Conservation (phyloP, 2,329 filamentous ascomycete genomes). For the Graphilbum ipis-grandicollis region DNA sequence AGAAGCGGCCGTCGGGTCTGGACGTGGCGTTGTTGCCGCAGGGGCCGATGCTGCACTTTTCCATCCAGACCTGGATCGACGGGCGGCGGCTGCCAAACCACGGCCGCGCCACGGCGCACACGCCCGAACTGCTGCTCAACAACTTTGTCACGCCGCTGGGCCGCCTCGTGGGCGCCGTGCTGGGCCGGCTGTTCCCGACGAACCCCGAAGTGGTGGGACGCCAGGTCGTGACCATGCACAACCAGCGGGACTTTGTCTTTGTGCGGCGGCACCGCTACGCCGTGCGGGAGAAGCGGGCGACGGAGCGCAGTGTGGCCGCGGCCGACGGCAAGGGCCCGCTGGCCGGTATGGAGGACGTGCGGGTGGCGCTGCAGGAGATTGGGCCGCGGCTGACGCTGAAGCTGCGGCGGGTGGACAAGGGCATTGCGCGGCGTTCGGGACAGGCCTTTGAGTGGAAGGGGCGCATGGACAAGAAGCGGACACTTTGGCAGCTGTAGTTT, state of each 20-base stretch:
- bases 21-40: conserved; percentile 70
- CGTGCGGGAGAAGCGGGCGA: conserved; percentile 73
- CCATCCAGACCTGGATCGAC: conserved; percentile 77
- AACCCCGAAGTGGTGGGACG: conserved; percentile 57
- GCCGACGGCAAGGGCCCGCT: conserved; percentile 71
- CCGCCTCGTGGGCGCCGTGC: conserved; percentile 69
- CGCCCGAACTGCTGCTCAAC: conserved; percentile 75
- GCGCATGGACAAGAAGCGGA: conserved; percentile 84
- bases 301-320: conserved; percentile 72
- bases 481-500: conserved; percentile 72
- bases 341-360: conserved; percentile 69
- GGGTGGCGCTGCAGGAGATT: conserved; percentile 77
- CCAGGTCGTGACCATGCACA: conserved; percentile 84
- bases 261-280: conserved; percentile 79
- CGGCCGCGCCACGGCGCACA: conserved; percentile 73
- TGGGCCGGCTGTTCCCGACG: conserved; percentile 63
- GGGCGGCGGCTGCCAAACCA: conserved; percentile 79
- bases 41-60: conserved; percentile 88
- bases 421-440: conserved; percentile 48
- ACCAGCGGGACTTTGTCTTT: conserved; percentile 94
- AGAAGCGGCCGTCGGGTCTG: conserved; percentile 66
- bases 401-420: conserved; percentile 77
- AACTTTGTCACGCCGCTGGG: conserved; percentile 93
- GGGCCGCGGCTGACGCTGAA: conserved; percentile 64
- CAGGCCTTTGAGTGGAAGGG: conserved; percentile 90